Conservation (phyloP, 2,329 filamentous ascomycete genomes). For the Aspergillus sergii region DNA sequence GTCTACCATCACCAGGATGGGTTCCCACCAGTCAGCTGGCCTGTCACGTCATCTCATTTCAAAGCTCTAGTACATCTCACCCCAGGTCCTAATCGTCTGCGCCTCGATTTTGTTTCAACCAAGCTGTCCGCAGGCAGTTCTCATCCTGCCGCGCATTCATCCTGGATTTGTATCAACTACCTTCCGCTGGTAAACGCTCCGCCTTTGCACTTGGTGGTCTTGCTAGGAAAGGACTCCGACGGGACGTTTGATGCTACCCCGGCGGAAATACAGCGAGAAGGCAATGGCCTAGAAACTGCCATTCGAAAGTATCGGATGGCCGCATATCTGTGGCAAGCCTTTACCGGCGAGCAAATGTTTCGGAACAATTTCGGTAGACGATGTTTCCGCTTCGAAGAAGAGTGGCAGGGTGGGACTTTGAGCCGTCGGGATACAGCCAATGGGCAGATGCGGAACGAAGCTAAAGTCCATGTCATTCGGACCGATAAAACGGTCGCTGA, state of each 20-base stretch:
- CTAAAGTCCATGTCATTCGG: conserved; percentile 83
- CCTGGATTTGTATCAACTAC: conserved; percentile 83
- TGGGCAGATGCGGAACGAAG: conserved; percentile 82
- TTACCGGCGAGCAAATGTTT: conserved; percentile 95
- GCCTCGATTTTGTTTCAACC: conserved; percentile 83
- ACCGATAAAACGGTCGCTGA: conserved; percentile 82
- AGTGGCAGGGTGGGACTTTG: conserved; percentile 84
- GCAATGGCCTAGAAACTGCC: conserved; percentile 77
- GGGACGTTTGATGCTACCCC: conserved; percentile 82
- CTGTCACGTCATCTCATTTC: conserved; percentile 85
- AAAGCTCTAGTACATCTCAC: conserved; percentile 89
- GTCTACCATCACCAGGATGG: conserved; percentile 81
- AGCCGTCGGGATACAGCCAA: conserved; percentile 72
- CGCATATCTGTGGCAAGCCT: conserved; percentile 95
- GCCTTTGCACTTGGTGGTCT: conserved; percentile 84
- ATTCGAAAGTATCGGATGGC: conserved; percentile 92
- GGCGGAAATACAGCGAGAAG: conserved; percentile 74
- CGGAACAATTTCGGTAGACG: conserved; percentile 83
- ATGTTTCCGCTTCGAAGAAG: conserved; percentile 88
- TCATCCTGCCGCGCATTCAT: conserved; percentile 70
- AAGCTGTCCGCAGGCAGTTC: conserved; percentile 69
- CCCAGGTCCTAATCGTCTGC: conserved; percentile 84
- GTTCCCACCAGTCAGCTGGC: conserved; percentile 83
- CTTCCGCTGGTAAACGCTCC: conserved; percentile 76
- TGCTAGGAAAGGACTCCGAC: conserved; percentile 85